Conservation (phyloP, 805 yeast genomes). For the Monosporozyma aerobia region DNA sequence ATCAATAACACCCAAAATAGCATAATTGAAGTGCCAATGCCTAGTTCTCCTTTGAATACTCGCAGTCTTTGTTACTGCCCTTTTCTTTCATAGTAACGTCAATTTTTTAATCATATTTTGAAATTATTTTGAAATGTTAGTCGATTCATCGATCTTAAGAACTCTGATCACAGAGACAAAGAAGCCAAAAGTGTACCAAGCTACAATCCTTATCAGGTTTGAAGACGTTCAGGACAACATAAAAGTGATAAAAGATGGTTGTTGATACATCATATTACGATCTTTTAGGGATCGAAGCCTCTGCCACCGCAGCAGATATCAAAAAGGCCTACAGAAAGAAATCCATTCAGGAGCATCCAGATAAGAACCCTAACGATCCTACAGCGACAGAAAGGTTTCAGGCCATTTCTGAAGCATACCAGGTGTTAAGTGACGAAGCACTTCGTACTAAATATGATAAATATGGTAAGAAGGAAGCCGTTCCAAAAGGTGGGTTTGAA, state of each 20-base stretch:
- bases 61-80: background rate
- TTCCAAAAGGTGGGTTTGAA: slow-evolving; percentile 62
- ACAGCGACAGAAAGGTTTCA: slow-evolving; percentile 63
- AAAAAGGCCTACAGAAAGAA: slow-evolving; percentile 73
- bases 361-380: slow-evolving; percentile 70
- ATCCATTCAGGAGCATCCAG: slow-evolving; percentile 73
- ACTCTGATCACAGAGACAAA: background rate
- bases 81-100: background rate
- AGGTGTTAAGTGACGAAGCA: slow-evolving; percentile 58
- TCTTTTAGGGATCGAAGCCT: slow-evolving; percentile 44
- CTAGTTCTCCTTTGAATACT: background rate
- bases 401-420: slow-evolving; percentile 61
- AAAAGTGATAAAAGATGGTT: slow-evolving; percentile 41
- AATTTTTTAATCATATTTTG: background rate
- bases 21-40: background rate
- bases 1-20: slow-evolving; percentile 26
- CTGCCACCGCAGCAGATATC: slow-evolving; percentile 57
- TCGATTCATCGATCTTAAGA: background rate
- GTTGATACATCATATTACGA: slow-evolving; percentile 71
- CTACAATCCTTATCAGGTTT: background rate
- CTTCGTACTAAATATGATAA: slow-evolving; percentile 63
- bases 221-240: background rate
- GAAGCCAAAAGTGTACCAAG: background rate
- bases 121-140: background rate
- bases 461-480: slow-evolving; percentile 64